phyloP scores from a whole-genome alignment of 805 yeast species.

The Saccharomycopsis sp. region DNA sequence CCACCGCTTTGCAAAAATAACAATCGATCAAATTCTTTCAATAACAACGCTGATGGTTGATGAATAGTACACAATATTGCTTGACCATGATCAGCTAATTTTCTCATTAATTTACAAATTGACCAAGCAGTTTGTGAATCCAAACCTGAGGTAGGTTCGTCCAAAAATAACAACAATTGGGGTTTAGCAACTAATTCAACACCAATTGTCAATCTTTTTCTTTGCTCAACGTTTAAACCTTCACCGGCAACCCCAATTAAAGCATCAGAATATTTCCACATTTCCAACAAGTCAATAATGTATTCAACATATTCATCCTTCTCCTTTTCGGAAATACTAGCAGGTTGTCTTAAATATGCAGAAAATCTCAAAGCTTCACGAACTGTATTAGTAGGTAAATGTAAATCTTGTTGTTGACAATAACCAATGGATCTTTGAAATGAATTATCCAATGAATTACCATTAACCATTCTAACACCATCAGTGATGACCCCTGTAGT shows the following conservation, averaged over 20 bases:
- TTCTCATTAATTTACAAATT: slow-evolving; percentile 52
- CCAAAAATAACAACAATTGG: slow-evolving; percentile 49
- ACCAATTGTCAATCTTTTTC: slow-evolving; percentile 58
- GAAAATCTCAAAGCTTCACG: slow-evolving; percentile 65
- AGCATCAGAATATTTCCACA: slow-evolving; percentile 62
- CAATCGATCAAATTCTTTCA: slow-evolving; percentile 73
- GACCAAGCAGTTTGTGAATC: slow-evolving; percentile 68
- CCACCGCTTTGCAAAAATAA: slow-evolving; percentile 67
- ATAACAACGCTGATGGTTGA: slow-evolving; percentile 76
- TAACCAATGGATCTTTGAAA: slow-evolving; percentile 60
- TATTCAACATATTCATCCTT: slow-evolving; percentile 62
- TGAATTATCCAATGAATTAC: slow-evolving; percentile 43
- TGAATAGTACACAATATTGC: slow-evolving; percentile 72
- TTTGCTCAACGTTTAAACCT: slow-evolving; percentile 58
- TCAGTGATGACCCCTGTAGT: slow-evolving; percentile 43
- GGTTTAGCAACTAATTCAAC: slow-evolving; percentile 65
- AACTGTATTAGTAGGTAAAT: slow-evolving; percentile 57
- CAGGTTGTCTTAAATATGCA: slow-evolving; percentile 63
- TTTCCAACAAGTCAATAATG: slow-evolving; percentile 54
- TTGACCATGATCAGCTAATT: slow-evolving; percentile 53
- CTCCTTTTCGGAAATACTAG: slow-evolving; percentile 41
- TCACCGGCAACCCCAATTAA: slow-evolving; percentile 70
- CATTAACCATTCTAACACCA: slow-evolving; percentile 54
- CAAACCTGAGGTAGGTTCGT: slow-evolving; percentile 65
- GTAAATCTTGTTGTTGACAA: slow-evolving; percentile 74